Base-by-base conservation (phyloP, 2,329 filamentous ascomycete species). In the Alternaria sp. region DNA sequence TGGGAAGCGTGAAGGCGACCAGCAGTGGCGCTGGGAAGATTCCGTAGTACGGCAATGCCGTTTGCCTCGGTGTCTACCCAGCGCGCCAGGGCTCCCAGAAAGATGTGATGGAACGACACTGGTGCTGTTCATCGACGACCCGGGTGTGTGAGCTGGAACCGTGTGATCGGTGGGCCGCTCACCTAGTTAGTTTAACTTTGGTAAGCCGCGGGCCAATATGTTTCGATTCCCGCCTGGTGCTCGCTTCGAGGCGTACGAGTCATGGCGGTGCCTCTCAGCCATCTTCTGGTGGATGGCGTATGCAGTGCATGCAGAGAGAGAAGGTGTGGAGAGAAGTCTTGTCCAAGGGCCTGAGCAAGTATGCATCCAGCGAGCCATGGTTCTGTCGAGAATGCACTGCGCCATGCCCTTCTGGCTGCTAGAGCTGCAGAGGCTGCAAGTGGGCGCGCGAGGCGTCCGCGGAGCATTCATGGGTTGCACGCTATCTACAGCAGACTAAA, bases 381-480 rank as follows among this genome's bases (percentile, higher is more conserved):
- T 41, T 22, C 30, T 56, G 30, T 30, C 22, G 34, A 11, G 48
- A 14, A 55, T 44, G 51, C 44, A 44, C 44, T 38, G 41, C 50
- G 34, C 41, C 20, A 44, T 27, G 50, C 54, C 50, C n/a, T 11
- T 27, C 20, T 40, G 10, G 49, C 32, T 52, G 36, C 49, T 41
- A 40, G 49, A 27, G 36, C 27, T 51, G 40, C 54, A 57, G 45
- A 27, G 25, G 43, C 41, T 51, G 50, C 54, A 51, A 28, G 46
- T 36, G 46, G 8, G 54, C 27, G 44, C 34, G 50, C 50, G 44
- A 38, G 27, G 46, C 43, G 36, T 55, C 55, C 50, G 59, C 51
- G 59, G 59, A 55, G 28, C 50, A 30, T 43, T 11, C 55, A 46
- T 60, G 57, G 60, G 38, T 44, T 62, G 46, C 51, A 55, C 36